These are phyloP conservation scores for Capronia americana DNA, from an alignment of 2,329 filamentous ascomycete genomes.

Conservation along the genomic window DNA sequence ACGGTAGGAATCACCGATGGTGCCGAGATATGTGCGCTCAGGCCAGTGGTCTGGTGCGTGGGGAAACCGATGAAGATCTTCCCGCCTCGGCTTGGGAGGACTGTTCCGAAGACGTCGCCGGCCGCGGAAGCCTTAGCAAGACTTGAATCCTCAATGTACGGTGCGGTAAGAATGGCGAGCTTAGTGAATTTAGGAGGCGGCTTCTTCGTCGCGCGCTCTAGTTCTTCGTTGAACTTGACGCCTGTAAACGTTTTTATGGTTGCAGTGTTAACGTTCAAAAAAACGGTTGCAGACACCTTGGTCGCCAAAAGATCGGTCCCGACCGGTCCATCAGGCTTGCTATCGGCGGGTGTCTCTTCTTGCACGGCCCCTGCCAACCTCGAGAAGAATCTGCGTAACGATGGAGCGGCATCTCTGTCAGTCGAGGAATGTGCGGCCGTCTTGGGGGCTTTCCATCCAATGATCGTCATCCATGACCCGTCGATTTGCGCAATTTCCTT, in stretches of 20 bases:
- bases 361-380: constrained; percentile 65
- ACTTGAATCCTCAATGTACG: constrained; percentile 68
- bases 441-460: constrained; percentile 77
- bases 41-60: constrained; percentile 93
- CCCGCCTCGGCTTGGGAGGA: constrained; percentile 86
- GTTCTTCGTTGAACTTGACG: constrained; percentile 76
- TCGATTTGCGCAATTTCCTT: constrained; percentile 91
- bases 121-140: constrained; percentile 42
- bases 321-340: constrained; percentile 56
- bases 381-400: constrained; percentile 79
- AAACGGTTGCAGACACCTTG: constrained; percentile 73
- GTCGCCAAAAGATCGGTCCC: constrained; percentile 72
- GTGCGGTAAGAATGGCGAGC: constrained; percentile 86
- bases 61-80: constrained; percentile 97
- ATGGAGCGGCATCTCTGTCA: constrained; percentile 59
- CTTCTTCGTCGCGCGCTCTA: constrained; percentile 96
- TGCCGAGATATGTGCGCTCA: constrained; percentile 91
- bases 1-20: constrained; percentile 97
- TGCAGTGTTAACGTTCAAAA: constrained; percentile 85
- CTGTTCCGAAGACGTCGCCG: constrained; percentile 82
- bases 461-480: constrained; percentile 83
- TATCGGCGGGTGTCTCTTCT: constrained; percentile 28
- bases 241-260: constrained; percentile 77
- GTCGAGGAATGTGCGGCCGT: constrained; percentile 46
- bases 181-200: constrained; percentile 87